Evolutionary conservation across 371 early-diverging fungal genomes (phyloP).

Genomic region (Mucor lusitanicus): DNA sequence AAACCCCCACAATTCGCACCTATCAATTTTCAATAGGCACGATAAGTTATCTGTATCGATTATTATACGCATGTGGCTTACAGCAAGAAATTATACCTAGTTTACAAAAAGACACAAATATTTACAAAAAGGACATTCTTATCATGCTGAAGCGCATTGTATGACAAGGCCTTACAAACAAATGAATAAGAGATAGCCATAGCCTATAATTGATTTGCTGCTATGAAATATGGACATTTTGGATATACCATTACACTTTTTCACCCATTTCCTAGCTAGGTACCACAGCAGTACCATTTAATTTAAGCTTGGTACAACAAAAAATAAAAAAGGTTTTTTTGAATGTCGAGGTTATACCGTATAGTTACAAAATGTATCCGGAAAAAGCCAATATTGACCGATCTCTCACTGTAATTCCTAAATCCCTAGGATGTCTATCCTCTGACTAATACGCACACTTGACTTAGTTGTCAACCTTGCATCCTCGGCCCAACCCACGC

Average conservation of each 20-base stretch:
- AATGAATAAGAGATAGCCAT: neutral
- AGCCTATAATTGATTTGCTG: neutral
- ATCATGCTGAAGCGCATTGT: neutral
- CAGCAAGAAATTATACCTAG: neutral
- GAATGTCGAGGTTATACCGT: too few relatives aligned
- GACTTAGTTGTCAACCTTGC: neutral
- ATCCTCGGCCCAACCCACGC: neutral
- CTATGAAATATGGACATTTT: neutral
- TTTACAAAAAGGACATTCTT: neutral
- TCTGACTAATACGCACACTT: too few relatives aligned
- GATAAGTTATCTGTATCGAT: neutral
- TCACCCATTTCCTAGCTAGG: neutral
- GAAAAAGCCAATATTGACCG: too few relatives aligned
- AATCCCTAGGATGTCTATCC: too few relatives aligned
- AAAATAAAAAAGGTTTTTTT: too few relatives aligned
- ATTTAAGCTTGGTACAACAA: neutral
- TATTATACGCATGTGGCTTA: neutral
- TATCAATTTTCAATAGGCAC: neutral
- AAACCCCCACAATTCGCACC: neutral
- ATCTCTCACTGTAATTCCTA: too few relatives aligned
- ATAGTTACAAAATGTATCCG: too few relatives aligned
- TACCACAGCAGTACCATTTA: neutral
- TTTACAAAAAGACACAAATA: neutral
- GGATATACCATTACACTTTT: neutral
- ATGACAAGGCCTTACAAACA: neutral